Evolutionary conservation across 2,329 filamentous ascomycete species (phyloP).

Genomic region (Herpotrichia juniperi): DNA sequence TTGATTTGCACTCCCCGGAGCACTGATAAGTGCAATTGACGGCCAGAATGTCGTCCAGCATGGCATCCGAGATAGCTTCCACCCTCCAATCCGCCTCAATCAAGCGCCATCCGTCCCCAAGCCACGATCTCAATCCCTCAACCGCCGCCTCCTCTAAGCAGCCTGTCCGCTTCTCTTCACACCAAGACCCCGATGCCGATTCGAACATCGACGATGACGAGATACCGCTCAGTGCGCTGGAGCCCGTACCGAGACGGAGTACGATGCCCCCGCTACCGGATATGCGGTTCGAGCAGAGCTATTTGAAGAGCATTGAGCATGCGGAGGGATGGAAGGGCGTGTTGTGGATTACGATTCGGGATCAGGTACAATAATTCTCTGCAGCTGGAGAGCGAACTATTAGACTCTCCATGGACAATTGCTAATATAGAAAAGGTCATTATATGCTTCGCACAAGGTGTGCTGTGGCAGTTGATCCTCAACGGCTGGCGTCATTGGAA

Average conservation of each 20-base stretch:
- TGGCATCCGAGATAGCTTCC: constrained; percentile 73
- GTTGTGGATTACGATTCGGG: constrained; percentile 81
- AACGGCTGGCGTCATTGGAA: constrained; percentile 94
- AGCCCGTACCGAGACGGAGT: constrained; percentile 58
- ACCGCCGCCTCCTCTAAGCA: constrained; percentile 72
- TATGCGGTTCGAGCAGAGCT: constrained; percentile 96
- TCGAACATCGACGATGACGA: constrained; percentile 67
- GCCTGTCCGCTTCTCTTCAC: constrained; percentile 58
- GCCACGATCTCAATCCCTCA: constrained; percentile 79
- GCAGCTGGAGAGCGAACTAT: not conserved
- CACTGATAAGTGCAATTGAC: not conserved
- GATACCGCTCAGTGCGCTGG: constrained; percentile 70
- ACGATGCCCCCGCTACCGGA: constrained; percentile 77
- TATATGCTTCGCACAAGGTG: constrained; percentile 85
- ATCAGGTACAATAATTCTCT: constrained; percentile 69
- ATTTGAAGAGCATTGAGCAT: constrained; percentile 83
- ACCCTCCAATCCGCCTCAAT: constrained; percentile 83
- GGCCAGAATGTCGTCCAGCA: constrained; percentile 50
- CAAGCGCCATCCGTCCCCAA: constrained; percentile 71
- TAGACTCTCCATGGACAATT: not conserved
- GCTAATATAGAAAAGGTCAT: constrained; percentile 63
- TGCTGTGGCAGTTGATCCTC: constrained; percentile 84
- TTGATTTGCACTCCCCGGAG: not conserved
- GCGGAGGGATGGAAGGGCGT: constrained; percentile 82
- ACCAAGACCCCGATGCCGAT: constrained; percentile 48